Base-by-base conservation (phyloP, 139 green algal species). In the Coelastrella sp. region DNA sequence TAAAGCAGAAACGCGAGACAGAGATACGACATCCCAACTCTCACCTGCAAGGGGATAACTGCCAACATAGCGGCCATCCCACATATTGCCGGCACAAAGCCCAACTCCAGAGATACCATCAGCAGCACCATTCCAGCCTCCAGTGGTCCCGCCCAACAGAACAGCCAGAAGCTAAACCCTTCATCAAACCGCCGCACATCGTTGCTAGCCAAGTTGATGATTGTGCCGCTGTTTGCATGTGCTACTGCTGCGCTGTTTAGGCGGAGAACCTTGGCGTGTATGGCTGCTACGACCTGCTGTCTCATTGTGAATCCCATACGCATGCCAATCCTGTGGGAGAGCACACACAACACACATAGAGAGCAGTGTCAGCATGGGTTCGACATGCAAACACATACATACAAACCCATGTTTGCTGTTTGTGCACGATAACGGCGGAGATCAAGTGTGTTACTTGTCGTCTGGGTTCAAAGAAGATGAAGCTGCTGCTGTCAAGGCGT, bases 131-230 rank as follows among this genome's bases (percentile, higher is more conserved):
- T 82, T 17, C 93, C 65, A 75, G 97, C 91, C 94, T 98, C 96
- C 60, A 98, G 54, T 10, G 94, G 94, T 3, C 92, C 92, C 0
- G 90, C 89, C 90, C 92, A 95, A 17, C 93, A 74, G 88, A 97
- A 97, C 73, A 95, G 84, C 92, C 92, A 97, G 87, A 97, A 98
- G 19, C 92, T 91, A 8, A 91, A 84, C 5, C 91, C 93, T 56
- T 97, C 95, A 59, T 98, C 97, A 81, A 98, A 97, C 14, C 96
- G 92, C 5, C 94, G 91, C 68, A 97, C 94, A 77, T 98, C 95
- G 75, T 96, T 97, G 79, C 80, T 92, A 14, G 91, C 89, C 0
- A 96, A 86, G 83, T 96, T 96, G 56, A 96, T 92, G 56, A 97
- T 90, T 54, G 91, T 90, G 3, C 95, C 95, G 16, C 80, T 93